These are phyloP conservation scores for Leishmania lainsoni DNA, from an alignment of 208 protist genomes.

Conservation along the genomic window DNA sequence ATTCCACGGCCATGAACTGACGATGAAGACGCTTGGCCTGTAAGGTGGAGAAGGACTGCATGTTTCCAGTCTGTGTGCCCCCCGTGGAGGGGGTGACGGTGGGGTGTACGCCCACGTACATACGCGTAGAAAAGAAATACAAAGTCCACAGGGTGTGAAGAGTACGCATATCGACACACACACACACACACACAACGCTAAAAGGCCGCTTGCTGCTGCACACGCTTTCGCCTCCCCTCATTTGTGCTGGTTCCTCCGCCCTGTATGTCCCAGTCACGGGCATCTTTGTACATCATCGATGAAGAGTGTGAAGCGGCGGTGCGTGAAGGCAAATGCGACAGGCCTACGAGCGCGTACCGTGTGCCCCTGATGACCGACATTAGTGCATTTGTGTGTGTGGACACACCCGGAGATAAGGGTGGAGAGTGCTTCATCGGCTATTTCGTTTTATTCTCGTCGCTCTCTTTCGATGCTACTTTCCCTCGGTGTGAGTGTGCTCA, in stretches of 20 bases:
- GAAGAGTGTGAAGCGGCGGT: background rate
- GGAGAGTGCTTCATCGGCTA: background rate
- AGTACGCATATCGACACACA: background rate
- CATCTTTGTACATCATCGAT: background rate
- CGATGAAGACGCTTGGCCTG: slow-evolving; percentile 81
- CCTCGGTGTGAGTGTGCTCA: background rate
- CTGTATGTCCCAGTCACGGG: background rate
- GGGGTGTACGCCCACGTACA: background rate
- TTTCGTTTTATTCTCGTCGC: background rate
- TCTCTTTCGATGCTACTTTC: background rate
- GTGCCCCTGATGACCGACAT: background rate
- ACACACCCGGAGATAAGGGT: background rate
- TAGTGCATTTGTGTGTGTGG: background rate
- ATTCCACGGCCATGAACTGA: slow-evolving; percentile 86
- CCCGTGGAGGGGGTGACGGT: background rate
- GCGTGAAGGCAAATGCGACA: background rate
- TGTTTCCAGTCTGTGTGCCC: no score
- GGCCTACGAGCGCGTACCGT: background rate
- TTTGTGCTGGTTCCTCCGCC: background rate
- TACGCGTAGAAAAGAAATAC: background rate
- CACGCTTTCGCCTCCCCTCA: background rate
- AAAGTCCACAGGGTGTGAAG: background rate
- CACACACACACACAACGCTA: background rate
- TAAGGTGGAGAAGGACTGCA: background rate
- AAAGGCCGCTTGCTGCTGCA: background rate